Conservation (phyloP, 805 yeast genomes). For the Cyberlindnera mycetangii region DNA sequence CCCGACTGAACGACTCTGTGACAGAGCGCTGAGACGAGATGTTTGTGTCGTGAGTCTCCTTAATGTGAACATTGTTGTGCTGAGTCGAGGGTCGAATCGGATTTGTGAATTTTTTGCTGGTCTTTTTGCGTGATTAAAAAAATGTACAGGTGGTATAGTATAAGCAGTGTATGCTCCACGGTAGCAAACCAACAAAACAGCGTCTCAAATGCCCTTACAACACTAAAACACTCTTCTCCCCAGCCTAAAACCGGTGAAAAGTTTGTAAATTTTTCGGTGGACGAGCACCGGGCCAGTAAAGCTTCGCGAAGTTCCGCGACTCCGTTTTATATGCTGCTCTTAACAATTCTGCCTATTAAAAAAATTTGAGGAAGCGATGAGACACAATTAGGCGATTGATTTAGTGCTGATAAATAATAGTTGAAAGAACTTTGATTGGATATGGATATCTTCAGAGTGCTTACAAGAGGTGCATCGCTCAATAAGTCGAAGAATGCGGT, state of each 20-base stretch:
- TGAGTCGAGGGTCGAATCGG: too few relatives aligned
- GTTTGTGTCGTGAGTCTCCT: conserved; percentile 13
- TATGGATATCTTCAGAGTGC: conserved; percentile 88
- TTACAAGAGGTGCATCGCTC: conserved; percentile 82
- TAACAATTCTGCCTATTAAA: neutral
- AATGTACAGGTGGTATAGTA: neutral
- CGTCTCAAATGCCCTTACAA: neutral
- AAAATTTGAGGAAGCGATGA: conserved; percentile 4
- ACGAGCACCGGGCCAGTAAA: neutral
- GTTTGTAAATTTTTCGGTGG: conserved; percentile 3
- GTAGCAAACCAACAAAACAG: neutral
- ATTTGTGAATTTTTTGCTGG: too few relatives aligned
- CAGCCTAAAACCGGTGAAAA: neutral
- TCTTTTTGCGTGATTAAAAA: neutral
- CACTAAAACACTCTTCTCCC: neutral
- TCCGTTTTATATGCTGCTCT: conserved; percentile 4
- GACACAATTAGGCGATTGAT: neutral
- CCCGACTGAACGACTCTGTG: conserved; percentile 30
- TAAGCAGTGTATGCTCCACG: neutral
- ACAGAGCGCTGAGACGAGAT: neutral
- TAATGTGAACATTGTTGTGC: conserved; percentile 18
- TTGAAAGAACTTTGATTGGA: neutral
- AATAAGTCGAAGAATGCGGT: conserved; percentile 44
- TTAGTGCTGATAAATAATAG: neutral
- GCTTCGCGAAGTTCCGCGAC: conserved; percentile 9